Percentiles rank a stretch among this genome's conserved stretches.
Conservation (phyloP, 2,329 filamentous ascomycete species). For the Conoideocrella luteorostrata region DNA sequence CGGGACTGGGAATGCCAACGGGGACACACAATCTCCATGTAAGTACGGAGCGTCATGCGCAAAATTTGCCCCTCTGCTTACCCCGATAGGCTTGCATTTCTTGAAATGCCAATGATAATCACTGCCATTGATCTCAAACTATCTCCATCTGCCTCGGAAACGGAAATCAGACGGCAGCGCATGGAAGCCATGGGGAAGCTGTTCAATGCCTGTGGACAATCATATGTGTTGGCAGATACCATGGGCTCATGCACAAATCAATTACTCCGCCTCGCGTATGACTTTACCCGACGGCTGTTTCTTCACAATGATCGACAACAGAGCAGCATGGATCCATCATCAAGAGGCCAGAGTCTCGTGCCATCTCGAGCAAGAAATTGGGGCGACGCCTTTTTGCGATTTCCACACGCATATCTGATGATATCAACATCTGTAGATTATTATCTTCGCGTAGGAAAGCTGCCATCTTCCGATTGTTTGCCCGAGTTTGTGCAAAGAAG, state of each 20-base stretch:
- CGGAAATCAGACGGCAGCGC: neutral
- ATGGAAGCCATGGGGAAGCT: slow-evolving; percentile 2
- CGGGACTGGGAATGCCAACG: neutral
- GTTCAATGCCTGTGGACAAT: neutral
- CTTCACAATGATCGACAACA: neutral
- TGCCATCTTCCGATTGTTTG: neutral
- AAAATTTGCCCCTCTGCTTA: neutral
- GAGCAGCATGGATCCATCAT: neutral
- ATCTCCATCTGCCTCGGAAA: neutral
- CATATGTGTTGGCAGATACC: neutral
- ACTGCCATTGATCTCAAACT: slow-evolving; percentile 2
- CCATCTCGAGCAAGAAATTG: neutral
- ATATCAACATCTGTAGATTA: slow-evolving; percentile 3
- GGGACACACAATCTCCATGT: neutral
- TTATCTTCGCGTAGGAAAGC: neutral
- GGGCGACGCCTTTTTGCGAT: neutral
- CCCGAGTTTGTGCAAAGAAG: neutral
- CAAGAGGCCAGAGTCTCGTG: neutral
- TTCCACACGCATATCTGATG: slow-evolving; percentile 1
- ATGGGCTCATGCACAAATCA: slow-evolving; percentile 1
- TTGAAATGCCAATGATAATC: slow-evolving; percentile 1
- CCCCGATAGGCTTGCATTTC: neutral
- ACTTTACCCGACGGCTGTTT: neutral
- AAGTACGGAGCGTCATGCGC: neutral
- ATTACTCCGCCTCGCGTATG: neutral